A percentile compares a stretch with the other conserved stretches of the same genome.
Conservation (phyloP, 305 asterid species). For the Andrographis paniculata region DNA sequence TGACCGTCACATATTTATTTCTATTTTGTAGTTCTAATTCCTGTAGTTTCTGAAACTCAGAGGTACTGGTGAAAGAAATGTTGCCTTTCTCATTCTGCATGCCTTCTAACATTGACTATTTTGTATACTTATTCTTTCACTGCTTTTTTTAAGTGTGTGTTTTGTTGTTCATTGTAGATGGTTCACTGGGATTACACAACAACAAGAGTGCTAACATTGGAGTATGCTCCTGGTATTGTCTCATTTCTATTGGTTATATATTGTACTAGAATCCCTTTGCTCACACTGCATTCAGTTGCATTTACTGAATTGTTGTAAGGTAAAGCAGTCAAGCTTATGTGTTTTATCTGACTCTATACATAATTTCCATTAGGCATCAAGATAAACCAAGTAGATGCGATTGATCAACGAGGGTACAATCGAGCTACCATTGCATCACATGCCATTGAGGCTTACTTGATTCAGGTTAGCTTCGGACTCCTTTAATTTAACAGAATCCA, state of each 20-base stretch:
- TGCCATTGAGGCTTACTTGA: slow-evolving; percentile 89
- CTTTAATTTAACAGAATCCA: slow-evolving; percentile 4
- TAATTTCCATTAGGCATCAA: slow-evolving; percentile 80
- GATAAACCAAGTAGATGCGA: slow-evolving; percentile 64
- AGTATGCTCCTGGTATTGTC: slow-evolving; percentile 79
- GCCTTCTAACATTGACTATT: slow-evolving; percentile 3
- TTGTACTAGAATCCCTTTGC: not conserved
- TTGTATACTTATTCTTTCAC: slow-evolving; percentile 1
- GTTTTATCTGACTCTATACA: slow-evolving; percentile 15
- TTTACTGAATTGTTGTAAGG: not conserved
- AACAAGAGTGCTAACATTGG: slow-evolving; percentile 74
- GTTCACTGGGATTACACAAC: slow-evolving; percentile 94
- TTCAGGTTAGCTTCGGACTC: slow-evolving; percentile 52
- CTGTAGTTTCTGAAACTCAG: too few species aligned
- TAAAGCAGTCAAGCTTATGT: not conserved
- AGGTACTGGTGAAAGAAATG: too few species aligned
- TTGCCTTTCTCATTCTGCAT: not conserved
- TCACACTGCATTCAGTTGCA: not conserved
- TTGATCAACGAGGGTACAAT: slow-evolving; percentile 60
- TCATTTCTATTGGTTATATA: slow-evolving; percentile 2
- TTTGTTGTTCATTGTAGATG: slow-evolving; percentile 37
- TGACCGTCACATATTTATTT: too few species aligned
- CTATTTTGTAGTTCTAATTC: too few species aligned
- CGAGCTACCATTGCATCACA: slow-evolving; percentile 78
- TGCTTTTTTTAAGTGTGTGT: not conserved